A percentile compares a stretch with the other conserved stretches of the same genome.
Conservation (phyloP, 2,329 filamentous ascomycete genomes). For the Xylariaceae sp. region DNA sequence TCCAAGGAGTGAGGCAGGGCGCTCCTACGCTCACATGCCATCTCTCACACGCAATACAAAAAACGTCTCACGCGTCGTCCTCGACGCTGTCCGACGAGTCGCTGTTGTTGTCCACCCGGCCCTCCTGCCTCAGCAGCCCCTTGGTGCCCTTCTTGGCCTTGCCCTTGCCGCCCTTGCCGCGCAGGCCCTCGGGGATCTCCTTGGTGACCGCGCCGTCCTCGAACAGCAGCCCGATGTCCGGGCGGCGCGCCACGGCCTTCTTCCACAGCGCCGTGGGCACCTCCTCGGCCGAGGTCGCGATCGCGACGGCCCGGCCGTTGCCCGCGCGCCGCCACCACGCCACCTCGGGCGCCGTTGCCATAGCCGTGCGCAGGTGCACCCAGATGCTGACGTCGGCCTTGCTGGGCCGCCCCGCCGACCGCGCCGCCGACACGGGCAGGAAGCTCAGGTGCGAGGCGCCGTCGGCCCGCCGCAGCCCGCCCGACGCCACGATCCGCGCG, state of each 20-base stretch:
- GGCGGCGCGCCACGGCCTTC: slow-evolving; percentile 32
- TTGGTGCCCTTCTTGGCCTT: slow-evolving; percentile 35
- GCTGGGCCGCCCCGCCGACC: slow-evolving; percentile 20
- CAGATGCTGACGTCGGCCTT: slow-evolving; percentile 35
- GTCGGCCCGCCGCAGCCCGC: slow-evolving; percentile 32
- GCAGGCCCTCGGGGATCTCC: slow-evolving; percentile 32
- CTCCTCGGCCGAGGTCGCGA: slow-evolving; percentile 26
- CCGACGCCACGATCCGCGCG: slow-evolving; percentile 32
- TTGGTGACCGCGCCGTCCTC: slow-evolving; percentile 35
- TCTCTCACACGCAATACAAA: too few relatives aligned
- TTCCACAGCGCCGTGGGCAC: slow-evolving; percentile 31
- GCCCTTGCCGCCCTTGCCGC: slow-evolving; percentile 33
- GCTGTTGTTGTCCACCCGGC: slow-evolving; percentile 22
- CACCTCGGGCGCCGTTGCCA: slow-evolving; percentile 26
- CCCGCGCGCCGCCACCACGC: slow-evolving; percentile 32
- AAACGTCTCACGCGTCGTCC: slow-evolving; percentile 16
- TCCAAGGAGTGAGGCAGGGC: too few relatives aligned
- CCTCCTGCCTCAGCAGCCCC: slow-evolving; percentile 23
- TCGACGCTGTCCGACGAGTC: slow-evolving; percentile 25
- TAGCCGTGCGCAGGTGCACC: slow-evolving; percentile 28
- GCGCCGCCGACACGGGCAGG: slow-evolving; percentile 23
- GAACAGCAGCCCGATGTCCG: slow-evolving; percentile 34
- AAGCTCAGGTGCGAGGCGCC: slow-evolving; percentile 28
- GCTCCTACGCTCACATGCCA: too few relatives aligned
- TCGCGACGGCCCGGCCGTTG: slow-evolving; percentile 23